A percentile compares a stretch with the other conserved stretches of the same genome.
Evolutionary conservation across 257 asterid genomes (phyloP).

Genomic region (Nicotiana tabacum): DNA sequence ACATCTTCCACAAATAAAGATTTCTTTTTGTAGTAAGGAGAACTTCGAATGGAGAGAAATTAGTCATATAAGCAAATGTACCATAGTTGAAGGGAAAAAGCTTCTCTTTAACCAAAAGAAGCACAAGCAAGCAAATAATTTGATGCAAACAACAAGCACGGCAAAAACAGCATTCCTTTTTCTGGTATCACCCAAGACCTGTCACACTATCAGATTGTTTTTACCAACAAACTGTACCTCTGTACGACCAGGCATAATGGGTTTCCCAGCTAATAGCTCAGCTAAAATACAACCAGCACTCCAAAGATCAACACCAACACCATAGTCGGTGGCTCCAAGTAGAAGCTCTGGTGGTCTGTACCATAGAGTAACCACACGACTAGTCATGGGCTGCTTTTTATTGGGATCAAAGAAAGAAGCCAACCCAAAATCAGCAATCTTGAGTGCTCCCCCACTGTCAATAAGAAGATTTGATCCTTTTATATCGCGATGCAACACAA

Average conservation of each 20-base stretch:
- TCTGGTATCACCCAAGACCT: background rate
- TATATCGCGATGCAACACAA: slow-evolving; percentile 79
- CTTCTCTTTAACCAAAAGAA: background rate
- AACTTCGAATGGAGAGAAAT: background rate
- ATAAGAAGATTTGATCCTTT: slow-evolving; percentile 88
- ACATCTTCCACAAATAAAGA: background rate
- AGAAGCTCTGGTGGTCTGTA: slow-evolving; percentile 91
- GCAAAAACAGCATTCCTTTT: background rate
- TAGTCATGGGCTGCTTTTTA: slow-evolving; percentile 77
- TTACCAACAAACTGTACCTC: slow-evolving; percentile 42
- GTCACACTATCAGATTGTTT: background rate
- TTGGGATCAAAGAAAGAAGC: slow-evolving; percentile 76
- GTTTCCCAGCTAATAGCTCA: slow-evolving; percentile 80
- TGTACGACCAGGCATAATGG: slow-evolving; percentile 89
- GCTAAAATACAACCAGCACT: slow-evolving; percentile 92
- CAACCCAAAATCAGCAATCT: slow-evolving; percentile 86
- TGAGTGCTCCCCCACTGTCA: slow-evolving; percentile 63
- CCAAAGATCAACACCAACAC: slow-evolving; percentile 92
- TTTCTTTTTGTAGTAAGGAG: background rate
- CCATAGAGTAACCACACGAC: slow-evolving; percentile 90
- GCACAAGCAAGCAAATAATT: background rate
- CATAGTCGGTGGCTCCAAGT: slow-evolving; percentile 82
- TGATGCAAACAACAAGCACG: slow-evolving; percentile 1
- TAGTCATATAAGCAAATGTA: background rate
- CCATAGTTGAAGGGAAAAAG: background rate